Evolutionary conservation across 2,329 filamentous ascomycete genomes (phyloP), one percentile per base, ranked within the genome.

Genomic region (Colletotrichum tropicicola): DNA sequence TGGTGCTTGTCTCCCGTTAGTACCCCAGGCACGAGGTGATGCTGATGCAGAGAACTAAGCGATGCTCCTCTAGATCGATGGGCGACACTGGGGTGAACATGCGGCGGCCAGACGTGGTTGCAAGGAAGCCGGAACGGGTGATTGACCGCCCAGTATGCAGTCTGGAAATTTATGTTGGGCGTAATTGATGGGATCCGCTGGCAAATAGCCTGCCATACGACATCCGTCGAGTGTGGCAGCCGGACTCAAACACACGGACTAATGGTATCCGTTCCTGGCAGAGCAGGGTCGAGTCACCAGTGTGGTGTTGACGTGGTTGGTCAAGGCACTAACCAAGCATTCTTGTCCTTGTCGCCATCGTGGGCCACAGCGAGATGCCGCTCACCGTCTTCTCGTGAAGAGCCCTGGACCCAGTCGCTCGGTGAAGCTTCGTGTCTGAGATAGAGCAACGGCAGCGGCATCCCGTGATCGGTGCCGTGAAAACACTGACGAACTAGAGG

Each of bases 331-430:
- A 57, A 48, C 39, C n/a, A n/a, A 25, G 35, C 43, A 45, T 17
- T 52, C 17, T 35, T 37, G 15, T 32, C 32, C 32, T 49, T 39
- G 41, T 37, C 19, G 59, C 54, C 15, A 39, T 45, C 54, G 47
- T 19, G 61, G 41, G 48, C 37, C 35, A 60, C 48, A 41, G 25
- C 27, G 8, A 7, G 30, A 30, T 47, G 35, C 9, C 45, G 35
- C 56, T 55, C 57, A 65, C 61, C 57, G 49, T 65, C 57, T 64
- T 64, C 48, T 49, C 23, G 23, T 30, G 15, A 55, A 52, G 23
- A 21, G 57, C 43, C 61, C 57, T 45, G 35, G 58, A 55, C 49
- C 61, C 44, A 39, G 61, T 39, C 43, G 27, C 45, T 41, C 21
- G 58, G 28, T 28, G 48, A 48, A 23, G 57, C 35, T 57, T 54